Percentiles rank a stretch among this genome's conserved stretches.
phyloP scores from a whole-genome alignment of 129 eudicot genomes.

The Helianthus tuberosus region DNA sequence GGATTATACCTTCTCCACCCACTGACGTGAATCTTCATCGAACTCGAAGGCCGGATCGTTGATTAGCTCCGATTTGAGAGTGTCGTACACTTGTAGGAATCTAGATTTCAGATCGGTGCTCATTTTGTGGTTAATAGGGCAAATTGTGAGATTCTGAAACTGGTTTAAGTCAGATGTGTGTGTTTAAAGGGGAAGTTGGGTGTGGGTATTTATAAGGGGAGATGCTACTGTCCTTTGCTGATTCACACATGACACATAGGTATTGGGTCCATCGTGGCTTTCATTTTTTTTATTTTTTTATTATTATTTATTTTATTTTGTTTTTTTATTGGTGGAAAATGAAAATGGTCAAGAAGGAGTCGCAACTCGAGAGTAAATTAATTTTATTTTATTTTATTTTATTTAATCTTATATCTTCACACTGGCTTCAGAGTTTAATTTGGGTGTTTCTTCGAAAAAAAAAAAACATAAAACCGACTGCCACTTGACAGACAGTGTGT shows the following conservation, averaged over 20 bases:
- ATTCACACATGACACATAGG: neutral
- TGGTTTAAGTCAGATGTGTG: neutral
- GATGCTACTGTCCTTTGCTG: constrained; percentile 31
- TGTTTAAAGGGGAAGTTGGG: constrained; percentile 5
- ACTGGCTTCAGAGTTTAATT: no score
- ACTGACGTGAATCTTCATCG: constrained; percentile 73
- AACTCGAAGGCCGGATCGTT: constrained; percentile 83
- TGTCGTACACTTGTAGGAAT: constrained; percentile 60
- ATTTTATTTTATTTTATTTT: no score
- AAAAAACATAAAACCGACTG: no score
- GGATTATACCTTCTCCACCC: constrained; percentile 72
- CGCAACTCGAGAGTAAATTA: neutral
- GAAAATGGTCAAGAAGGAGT: constrained; percentile 21
- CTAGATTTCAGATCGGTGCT: constrained; percentile 59
- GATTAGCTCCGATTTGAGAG: constrained; percentile 67
- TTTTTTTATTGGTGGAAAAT: neutral
- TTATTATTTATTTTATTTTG: neutral
- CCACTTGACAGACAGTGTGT: no score
- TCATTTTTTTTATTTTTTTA: neutral
- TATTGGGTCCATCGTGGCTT: constrained; percentile 22
- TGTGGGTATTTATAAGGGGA: constrained; percentile 36
- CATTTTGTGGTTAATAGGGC: constrained; percentile 30
- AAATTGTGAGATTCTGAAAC: constrained; percentile 13
- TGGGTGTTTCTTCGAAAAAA: no score
- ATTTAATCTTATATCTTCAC: no score